Base-by-base conservation (phyloP, 139 green algal species). In the Auxenochlorella pyrenoidosa region DNA sequence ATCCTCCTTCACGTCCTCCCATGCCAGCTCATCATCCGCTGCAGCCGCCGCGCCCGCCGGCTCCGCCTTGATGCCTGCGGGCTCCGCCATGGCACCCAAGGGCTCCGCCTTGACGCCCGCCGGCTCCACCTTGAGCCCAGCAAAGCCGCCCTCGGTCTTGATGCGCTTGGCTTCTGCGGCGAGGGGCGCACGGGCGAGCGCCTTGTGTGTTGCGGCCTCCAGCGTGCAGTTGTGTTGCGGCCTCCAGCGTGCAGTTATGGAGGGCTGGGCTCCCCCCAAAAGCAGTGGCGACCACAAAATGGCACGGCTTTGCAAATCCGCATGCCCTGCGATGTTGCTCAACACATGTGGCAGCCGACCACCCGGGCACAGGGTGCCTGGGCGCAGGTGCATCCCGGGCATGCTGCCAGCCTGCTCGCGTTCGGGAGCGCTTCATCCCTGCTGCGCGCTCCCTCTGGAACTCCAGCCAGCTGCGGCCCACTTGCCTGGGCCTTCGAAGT, bases 101-200 rank as follows among this genome's bases (percentile, higher is more conserved):
- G n/a, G 34, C 6, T 47, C 70, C 47, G 34, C n/a, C 68, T 76
- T 44, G 70, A 76, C 34, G 0, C 63, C 63, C 26, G 28, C 70
- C 24, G 70, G 41, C 73, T 80, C 73, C n/a, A 28, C 24, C 73
- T 80, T 80, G 40, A 79, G 30, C 15, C 60, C 82, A 19, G 47
- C 83, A 30, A 22, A 82, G 38, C 84, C 84, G 28, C 54, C 72
- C 19, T 83, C 73, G 5, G 58, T 75, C 40, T 88, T 88, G 38
- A 83, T 47, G 4, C 84, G 84, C 84, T 88, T 88, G 36, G 40
- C 84, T 10, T 82, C 84, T 83, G 83, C 84, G 54, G 32, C 5
- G 15, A 13, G 34, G 5, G 34, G n/a, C 41, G 26, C 3, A 34
- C 19, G 0, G 6, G 6, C 6, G 0, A 36, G 28, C 5, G 32